These are phyloP conservation scores for Monosporozyma aquatica DNA, from an alignment of 805 yeast genomes.

Conservation along the genomic window DNA sequence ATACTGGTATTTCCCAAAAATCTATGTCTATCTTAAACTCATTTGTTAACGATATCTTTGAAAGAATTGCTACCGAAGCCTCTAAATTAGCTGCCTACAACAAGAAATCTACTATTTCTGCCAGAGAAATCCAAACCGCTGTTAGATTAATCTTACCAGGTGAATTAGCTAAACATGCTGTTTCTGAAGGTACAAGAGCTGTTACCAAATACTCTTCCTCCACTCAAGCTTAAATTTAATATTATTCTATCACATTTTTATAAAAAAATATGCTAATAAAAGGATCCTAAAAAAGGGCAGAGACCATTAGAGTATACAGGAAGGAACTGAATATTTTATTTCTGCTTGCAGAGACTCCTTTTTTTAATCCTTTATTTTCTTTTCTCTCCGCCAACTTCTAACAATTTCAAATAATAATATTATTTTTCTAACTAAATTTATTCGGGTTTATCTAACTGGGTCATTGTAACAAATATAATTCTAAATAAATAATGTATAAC, in stretches of 20 bases:
- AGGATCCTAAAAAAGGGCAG: not conserved
- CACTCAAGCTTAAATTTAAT: constrained; percentile 31
- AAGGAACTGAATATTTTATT: no score
- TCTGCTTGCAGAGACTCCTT: no score
- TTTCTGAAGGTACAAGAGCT: constrained; percentile 97
- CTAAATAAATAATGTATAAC: not conserved
- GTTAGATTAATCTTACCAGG: constrained; percentile 96
- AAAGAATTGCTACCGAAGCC: constrained; percentile 96
- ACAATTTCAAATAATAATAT: constrained; percentile 3
- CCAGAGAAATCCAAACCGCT: constrained; percentile 98
- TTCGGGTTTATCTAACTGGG: constrained; percentile 4
- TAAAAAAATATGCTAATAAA: not conserved
- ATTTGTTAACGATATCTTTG: constrained; percentile 94
- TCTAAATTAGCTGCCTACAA: constrained; percentile 98
- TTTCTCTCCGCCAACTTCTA: constrained; percentile 1
- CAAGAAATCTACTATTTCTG: constrained; percentile 95
- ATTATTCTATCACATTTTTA: constrained; percentile 1
- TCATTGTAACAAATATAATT: constrained; percentile 3
- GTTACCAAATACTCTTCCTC: constrained; percentile 89
- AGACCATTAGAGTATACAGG: no score
- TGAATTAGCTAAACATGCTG: constrained; percentile 97
- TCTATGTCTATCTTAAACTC: constrained; percentile 99
- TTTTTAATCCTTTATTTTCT: not conserved
- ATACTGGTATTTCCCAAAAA: constrained; percentile 97
- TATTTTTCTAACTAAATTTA: constrained; percentile 1